phyloP scores from a whole-genome alignment of 1,284 basidiomycete genomes.

The Thelephora terrestris region DNA sequence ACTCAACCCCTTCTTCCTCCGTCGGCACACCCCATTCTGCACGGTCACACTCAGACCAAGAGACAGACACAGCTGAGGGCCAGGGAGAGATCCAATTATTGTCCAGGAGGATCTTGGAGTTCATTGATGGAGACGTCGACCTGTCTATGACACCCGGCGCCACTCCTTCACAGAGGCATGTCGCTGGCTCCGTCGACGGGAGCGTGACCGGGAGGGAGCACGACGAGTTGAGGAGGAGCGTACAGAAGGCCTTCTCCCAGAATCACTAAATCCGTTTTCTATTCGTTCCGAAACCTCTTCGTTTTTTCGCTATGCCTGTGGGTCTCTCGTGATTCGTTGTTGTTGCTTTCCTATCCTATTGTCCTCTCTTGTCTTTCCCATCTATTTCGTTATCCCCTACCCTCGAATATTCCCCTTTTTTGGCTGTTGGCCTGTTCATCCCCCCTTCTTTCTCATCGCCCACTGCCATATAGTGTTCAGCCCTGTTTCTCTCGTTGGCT shows the following conservation, averaged over 20 bases:
- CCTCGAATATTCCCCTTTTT: not conserved
- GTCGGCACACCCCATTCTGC: constrained; percentile 65
- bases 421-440: not conserved
- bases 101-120: constrained; percentile 76
- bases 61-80: constrained; percentile 75
- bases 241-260: constrained; percentile 59
- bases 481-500: not conserved
- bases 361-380: not conserved
- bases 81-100: constrained; percentile 83
- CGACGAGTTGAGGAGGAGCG: constrained; percentile 70
- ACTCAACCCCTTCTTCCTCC: constrained; percentile 62
- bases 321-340: constrained; percentile 4
- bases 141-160: constrained; percentile 48
- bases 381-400: not conserved
- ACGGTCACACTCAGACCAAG: constrained; percentile 60
- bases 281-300: not conserved
- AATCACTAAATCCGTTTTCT: constrained; percentile 16
- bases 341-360: constrained; percentile 1
- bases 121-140: constrained; percentile 68
- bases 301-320: not conserved
- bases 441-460: not conserved
- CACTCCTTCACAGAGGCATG: constrained; percentile 48
- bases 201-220: constrained; percentile 48
- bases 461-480: not conserved
- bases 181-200: constrained; percentile 39